phyloP scores from a whole-genome alignment of 148 eudicot species.

The Persicaria maculosa region DNA sequence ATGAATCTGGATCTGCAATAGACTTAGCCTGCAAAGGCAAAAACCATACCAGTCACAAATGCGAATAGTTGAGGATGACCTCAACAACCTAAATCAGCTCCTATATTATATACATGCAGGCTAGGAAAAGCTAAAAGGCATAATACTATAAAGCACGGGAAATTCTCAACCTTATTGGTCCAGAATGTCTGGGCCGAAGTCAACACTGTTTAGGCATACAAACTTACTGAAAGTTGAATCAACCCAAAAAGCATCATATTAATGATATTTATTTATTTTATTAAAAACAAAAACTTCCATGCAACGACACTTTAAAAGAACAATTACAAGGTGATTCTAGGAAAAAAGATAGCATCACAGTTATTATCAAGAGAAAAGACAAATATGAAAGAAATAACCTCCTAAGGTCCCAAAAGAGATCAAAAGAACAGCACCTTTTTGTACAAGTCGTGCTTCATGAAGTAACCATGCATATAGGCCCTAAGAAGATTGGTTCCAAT shows the following conservation, averaged over 20 bases:
- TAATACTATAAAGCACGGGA: not conserved
- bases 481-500: conserved; percentile 80
- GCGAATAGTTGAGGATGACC: not conserved
- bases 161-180: not conserved
- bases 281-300: not conserved
- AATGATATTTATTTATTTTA: not conserved
- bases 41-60: not conserved
- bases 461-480: conserved; percentile 94
- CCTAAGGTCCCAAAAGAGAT: not conserved
- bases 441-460: conserved; percentile 57
- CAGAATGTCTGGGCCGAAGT: not conserved
- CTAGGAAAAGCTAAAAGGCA: not conserved
- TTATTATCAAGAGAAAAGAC: not conserved
- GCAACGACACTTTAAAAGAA: not conserved
- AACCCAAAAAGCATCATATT: not conserved
- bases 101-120: not conserved
- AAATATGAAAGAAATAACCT: not conserved
- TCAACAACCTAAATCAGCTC: not conserved
- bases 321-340: not conserved
- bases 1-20: conserved; percentile 63
- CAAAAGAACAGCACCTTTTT: conserved; percentile 42
- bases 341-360: not conserved
- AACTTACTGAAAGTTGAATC: not conserved
- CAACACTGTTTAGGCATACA: no score
- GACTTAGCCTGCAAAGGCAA: conserved; percentile 55